Evolutionary conservation across 2,329 filamentous ascomycete species (phyloP), one percentile per base, ranked within the genome.

Genomic region (Fusarium ambrosium): DNA sequence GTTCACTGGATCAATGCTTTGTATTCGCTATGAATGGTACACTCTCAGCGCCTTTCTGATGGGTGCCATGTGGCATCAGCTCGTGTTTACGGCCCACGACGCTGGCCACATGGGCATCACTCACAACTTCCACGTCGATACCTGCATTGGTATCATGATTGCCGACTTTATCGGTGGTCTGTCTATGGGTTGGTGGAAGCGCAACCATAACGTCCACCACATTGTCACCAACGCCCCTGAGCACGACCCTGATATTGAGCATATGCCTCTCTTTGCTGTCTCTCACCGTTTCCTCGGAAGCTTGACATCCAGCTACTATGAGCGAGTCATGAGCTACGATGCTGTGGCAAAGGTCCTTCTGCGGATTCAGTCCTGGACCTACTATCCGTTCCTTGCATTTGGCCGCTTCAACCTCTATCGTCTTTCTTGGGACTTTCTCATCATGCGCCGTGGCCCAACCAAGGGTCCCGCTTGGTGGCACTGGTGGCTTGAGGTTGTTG

Each of bases 51-150:
- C 91, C 2, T 81, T 94, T 59, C 95, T 92, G 76, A 87, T 98
- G 4, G 97, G 96, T 22, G 87, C 90, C 72, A 89, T 97, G 80
- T 98, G 97, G 96, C 97, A 98, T 80, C 97, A 98, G 81, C 89
- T 98, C 32, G 93, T 96, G 62, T 99, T 99, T 81, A 92, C 93
- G 1, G 97, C 94, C 70, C 97, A 99, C 83, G 97, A 99, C 86
- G 94, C 96, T 61, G 95, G 95, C 8, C 97, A 99, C 83, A 97
- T 98, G 93, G 97, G 94, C 75, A 98, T 99, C 78, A 99, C 97
- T 3, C 96, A 98, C 83, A 88, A 92, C 81, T 98, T 96, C 81
- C 92, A 93, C 60, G 84, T 91, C 41, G 97, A 99, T 82, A 93
- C 93, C 2, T 87, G 93, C 59, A 94, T 99, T 72, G 96, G 95